phyloP scores from a whole-genome alignment of 495 filamentous ascomycete species.

The Penicillium cinerascens region DNA sequence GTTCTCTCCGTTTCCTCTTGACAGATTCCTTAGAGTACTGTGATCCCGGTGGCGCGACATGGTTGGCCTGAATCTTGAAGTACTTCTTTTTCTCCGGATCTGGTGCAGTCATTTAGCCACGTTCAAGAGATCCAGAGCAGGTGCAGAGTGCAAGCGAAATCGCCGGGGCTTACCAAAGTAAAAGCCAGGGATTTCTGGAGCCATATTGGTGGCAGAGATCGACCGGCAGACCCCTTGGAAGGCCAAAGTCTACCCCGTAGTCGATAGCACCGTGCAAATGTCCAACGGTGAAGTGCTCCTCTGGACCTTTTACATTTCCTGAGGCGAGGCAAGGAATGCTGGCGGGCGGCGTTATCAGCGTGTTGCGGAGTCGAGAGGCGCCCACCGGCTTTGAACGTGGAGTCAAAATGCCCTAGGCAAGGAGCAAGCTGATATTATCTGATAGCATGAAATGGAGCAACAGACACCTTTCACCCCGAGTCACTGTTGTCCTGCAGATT shows the following conservation, averaged over 20 bases:
- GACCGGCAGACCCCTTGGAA: background rate
- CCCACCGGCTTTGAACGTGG: background rate
- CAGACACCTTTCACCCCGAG: background rate
- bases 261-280: background rate
- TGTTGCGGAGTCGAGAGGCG: background rate
- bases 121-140: background rate
- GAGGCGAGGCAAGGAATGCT: background rate
- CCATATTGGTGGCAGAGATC: constrained; percentile 35
- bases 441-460: background rate
- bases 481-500: background rate
- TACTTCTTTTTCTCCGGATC: constrained; percentile 57
- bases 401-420: background rate
- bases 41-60: constrained; percentile 40
- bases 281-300: background rate
- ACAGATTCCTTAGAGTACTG: constrained; percentile 49
- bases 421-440: background rate
- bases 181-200: constrained; percentile 47
- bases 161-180: constrained; percentile 37
- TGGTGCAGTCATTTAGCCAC: constrained; percentile 9
- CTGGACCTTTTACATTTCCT: background rate
- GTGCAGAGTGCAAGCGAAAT: background rate
- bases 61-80: constrained; percentile 51
- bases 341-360: background rate
- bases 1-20: constrained; percentile 35
- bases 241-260: background rate